Percentiles rank a stretch among this genome's conserved stretches.
Evolutionary conservation across 345 rosid genomes (phyloP).

Genomic region (Corchorus olitorius): DNA sequence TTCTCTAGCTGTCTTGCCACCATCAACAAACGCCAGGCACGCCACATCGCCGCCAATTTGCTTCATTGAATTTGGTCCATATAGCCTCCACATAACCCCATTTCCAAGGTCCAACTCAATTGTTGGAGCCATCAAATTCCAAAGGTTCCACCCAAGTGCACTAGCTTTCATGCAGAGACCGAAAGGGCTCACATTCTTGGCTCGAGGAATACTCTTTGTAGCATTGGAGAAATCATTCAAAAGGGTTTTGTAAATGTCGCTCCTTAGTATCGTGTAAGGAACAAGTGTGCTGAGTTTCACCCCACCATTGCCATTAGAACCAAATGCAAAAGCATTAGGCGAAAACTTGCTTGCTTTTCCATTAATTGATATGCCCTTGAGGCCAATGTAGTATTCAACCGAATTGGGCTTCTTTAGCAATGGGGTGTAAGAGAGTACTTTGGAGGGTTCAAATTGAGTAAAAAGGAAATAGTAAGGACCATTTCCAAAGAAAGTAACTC

Average conservation of each 20-base stretch:
- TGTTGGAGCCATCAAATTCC: conserved; percentile 28
- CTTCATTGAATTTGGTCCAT: conserved; percentile 40
- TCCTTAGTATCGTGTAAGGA: no score
- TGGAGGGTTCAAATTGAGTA: no score
- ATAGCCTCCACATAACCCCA: conserved; percentile 37
- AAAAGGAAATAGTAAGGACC: conserved; percentile 20
- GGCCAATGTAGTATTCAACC: no score
- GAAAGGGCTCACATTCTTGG: background rate
- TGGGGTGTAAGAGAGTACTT: no score
- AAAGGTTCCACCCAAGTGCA: conserved; percentile 3
- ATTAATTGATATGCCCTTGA: no score
- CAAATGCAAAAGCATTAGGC: conserved; percentile 23
- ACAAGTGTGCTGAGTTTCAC: conserved; percentile 16
- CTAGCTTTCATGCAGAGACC: conserved; percentile 31
- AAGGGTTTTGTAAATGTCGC: conserved; percentile 29
- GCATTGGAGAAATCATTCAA: conserved; percentile 30
- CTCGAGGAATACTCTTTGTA: conserved; percentile 32
- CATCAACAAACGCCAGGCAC: conserved; percentile 42
- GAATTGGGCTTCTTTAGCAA: no score
- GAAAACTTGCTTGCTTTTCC: conserved; percentile 7
- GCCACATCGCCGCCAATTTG: conserved; percentile 34
- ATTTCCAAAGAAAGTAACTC: conserved; percentile 37
- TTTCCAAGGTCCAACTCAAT: conserved; percentile 33
- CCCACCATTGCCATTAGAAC: conserved; percentile 36
- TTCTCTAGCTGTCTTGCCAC: background rate